Base-by-base conservation (phyloP, 2,329 filamentous ascomycete species). In the Teratosphaeria viscida region DNA sequence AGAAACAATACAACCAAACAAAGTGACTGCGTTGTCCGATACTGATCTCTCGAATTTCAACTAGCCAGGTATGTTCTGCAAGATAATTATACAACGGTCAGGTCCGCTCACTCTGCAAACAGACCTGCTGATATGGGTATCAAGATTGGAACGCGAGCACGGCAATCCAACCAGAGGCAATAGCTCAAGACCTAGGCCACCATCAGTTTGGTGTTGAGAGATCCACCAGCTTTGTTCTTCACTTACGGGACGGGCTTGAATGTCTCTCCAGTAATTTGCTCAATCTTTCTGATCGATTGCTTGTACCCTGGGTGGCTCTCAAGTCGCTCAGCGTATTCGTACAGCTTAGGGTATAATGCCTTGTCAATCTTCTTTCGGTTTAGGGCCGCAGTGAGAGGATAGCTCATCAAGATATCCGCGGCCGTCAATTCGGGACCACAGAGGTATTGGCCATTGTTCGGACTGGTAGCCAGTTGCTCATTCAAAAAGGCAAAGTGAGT, bases 371-470 rank as follows among this genome's bases (percentile, higher is more conserved):
- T 73, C 12, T 67, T 70, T 37, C 64, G 60, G 43, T 2, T 23
- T 5, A 23, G 43, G 49, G 66, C 78, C 2, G 72, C 78, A 60
- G 82, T 76, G 3, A 83, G 65, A 0, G 77, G 79, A 65, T 80
- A 82, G 56, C 76, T 77, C 68, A 82, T 74, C 67, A 82, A 68
- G 52, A 82, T 78, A 66, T 83, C 81, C 5, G 78, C 80, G 12
- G 74, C 78, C 0, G 79, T 80, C 29, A 83, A 66, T 2, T 74
- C 70, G 5, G 72, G 69, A 8, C 79, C 78, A 63, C 79, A 81
- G 35, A 82, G 73, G 63, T 77, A 83, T 52, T 77, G 72, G 2
- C 80, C 80, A n/a, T 72, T 71, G 7, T 74, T 70, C 0, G 79
- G 78, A 1, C 78, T 76, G 5, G 75, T 74, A 6, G 70, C 68